A percentile compares a stretch with the other conserved stretches of the same genome.
Evolutionary conservation across 345 rosid species (phyloP).

Genomic region (Eucalyptus camaldulensis): DNA sequence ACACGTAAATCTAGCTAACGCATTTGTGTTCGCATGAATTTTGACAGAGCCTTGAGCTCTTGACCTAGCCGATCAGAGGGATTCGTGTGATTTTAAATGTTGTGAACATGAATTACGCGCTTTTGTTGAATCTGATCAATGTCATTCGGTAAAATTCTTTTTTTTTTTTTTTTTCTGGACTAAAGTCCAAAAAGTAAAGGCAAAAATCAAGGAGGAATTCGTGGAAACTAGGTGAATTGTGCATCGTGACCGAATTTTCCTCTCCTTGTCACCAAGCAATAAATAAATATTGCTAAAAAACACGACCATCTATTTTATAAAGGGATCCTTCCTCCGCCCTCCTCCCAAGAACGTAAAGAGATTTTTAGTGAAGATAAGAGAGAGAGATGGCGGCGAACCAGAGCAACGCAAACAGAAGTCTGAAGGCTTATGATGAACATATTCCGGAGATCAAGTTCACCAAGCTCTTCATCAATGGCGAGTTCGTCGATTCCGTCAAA

Average conservation of each 20-base stretch:
- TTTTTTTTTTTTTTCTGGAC: neutral
- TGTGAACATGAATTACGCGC: neutral
- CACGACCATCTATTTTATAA: neutral
- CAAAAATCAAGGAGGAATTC: neutral
- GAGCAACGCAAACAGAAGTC: slow-evolving; percentile 13
- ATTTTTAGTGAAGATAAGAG: neutral
- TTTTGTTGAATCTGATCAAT: neutral
- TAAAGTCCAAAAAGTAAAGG: neutral
- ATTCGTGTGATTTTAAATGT: neutral
- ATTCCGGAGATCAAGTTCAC: slow-evolving; percentile 54
- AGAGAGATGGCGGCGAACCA: slow-evolving; percentile 20
- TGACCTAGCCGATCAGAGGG: rapidly evolving
- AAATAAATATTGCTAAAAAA: neutral
- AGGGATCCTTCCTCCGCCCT: neutral
- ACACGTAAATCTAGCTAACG: neutral
- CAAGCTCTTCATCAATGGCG: slow-evolving; percentile 59
- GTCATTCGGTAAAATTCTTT: neutral
- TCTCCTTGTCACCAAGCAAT: neutral
- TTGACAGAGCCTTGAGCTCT: neutral
- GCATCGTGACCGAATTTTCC: neutral
- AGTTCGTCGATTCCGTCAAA: slow-evolving; percentile 45
- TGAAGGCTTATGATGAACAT: neutral
- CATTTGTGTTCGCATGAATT: neutral
- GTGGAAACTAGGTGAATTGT: neutral
- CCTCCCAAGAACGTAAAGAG: neutral